These are phyloP conservation scores for Ogataea kodamae DNA, from an alignment of 805 yeast species.

Conservation along the genomic window DNA sequence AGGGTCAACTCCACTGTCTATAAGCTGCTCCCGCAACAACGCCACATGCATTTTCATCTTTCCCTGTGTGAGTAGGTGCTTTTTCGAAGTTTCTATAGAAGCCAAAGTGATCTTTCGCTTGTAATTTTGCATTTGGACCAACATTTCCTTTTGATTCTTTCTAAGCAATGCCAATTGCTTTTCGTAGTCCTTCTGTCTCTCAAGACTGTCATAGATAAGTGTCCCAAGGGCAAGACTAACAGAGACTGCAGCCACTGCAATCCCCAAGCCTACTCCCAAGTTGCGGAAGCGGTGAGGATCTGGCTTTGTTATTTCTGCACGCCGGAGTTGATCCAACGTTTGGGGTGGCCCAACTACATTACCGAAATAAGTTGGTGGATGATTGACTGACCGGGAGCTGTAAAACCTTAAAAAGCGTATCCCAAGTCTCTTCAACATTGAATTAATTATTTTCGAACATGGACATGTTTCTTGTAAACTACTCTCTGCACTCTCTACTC, in stretches of 20 bases:
- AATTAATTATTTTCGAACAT: neutral
- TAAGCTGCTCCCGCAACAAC: slow-evolving; percentile 55
- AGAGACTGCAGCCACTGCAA: slow-evolving; percentile 15
- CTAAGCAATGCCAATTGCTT: slow-evolving; percentile 23
- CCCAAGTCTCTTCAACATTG: slow-evolving; percentile 4
- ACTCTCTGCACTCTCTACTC: too few relatives aligned
- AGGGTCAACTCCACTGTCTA: slow-evolving; percentile 57
- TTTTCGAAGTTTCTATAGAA: slow-evolving; percentile 49
- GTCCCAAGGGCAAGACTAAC: slow-evolving; percentile 15
- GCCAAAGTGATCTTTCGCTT: slow-evolving; percentile 51
- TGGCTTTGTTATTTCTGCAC: neutral
- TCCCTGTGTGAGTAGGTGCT: slow-evolving; percentile 45
- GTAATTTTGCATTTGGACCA: slow-evolving; percentile 47
- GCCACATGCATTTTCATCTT: slow-evolving; percentile 69
- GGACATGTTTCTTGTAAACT: neutral
- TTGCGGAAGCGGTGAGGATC: slow-evolving; percentile 9
- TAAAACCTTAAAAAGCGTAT: slow-evolving; percentile 6
- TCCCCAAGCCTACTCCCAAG: slow-evolving; percentile 17
- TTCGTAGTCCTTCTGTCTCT: slow-evolving; percentile 24
- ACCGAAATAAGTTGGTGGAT: slow-evolving; percentile 27
- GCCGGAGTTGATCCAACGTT: slow-evolving; percentile 25
- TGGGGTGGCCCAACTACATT: slow-evolving; percentile 29
- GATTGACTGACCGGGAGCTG: slow-evolving; percentile 1
- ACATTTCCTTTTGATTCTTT: slow-evolving; percentile 34
- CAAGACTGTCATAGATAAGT: slow-evolving; percentile 14